Conservation (phyloP, 495 filamentous ascomycete genomes). For the Penicillium fimorum region DNA sequence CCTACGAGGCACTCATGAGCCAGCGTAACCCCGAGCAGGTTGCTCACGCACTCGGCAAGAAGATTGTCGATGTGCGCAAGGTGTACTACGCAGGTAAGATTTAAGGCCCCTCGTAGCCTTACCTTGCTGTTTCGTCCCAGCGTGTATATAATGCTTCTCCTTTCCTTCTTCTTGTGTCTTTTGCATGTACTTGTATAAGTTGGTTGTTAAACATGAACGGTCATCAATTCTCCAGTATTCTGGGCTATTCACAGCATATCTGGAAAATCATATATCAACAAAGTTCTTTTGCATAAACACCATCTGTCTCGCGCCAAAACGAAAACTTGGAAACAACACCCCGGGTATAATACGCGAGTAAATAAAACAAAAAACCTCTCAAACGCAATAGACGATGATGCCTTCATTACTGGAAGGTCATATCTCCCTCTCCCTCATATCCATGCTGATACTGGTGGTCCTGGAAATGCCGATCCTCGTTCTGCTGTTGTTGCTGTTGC, state of each 20-base stretch:
- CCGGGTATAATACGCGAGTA: constrained; percentile 21
- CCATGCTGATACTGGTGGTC: constrained; percentile 35
- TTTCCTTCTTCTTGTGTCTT: constrained; percentile 29
- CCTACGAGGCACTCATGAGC: constrained; percentile 73
- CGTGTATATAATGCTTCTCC: constrained; percentile 44
- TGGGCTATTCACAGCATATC: constrained; percentile 12
- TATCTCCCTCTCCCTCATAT: constrained; percentile 32
- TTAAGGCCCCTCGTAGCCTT: constrained; percentile 33
- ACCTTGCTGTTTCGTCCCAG: constrained; percentile 25
- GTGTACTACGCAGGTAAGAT: constrained; percentile 90
- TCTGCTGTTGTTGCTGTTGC: constrained; percentile 34
- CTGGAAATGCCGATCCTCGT: constrained; percentile 24
- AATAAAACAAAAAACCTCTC: constrained; percentile 7
- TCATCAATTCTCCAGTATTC: constrained; percentile 13
- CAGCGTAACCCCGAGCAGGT: constrained; percentile 87
- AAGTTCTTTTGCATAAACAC: constrained; percentile 6
- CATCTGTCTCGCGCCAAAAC: constrained; percentile 3
- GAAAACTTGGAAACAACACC: constrained; percentile 5
- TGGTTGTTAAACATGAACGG: constrained; percentile 17
- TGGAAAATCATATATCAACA: constrained; percentile 12
- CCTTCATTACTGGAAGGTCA: constrained; percentile 31
- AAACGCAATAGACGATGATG: not conserved
- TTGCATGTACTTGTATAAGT: constrained; percentile 35
- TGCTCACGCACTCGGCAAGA: constrained; percentile 81
- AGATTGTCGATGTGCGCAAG: constrained; percentile 92